Percentiles rank a stretch among this genome's conserved stretches.
These are phyloP conservation scores for Poa annua DNA, from an alignment of 176 grass and related monocot genomes.

Conservation along the genomic window DNA sequence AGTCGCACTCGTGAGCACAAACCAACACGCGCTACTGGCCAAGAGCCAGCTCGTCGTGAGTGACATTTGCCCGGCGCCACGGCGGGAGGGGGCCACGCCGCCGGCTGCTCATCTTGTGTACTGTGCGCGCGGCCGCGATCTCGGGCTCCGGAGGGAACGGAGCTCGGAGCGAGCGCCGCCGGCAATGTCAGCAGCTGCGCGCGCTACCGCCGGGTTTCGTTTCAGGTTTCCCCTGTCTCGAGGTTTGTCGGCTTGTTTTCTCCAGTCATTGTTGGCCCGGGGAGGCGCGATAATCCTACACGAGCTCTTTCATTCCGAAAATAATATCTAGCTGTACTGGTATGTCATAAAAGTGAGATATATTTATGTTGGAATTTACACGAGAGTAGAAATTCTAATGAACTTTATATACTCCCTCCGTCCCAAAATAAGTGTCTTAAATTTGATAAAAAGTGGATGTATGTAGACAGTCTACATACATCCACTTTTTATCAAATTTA, in stretches of 20 bases:
- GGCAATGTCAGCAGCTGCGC: background rate
- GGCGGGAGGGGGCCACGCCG: background rate
- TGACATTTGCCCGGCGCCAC: background rate
- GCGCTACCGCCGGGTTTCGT: background rate
- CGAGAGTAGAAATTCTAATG: too few species aligned
- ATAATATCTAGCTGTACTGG: too few species aligned
- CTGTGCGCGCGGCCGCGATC: background rate
- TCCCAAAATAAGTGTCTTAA: too few species aligned
- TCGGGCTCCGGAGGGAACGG: background rate
- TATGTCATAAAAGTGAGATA: too few species aligned
- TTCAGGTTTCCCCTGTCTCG: background rate
- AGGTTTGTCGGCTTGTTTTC: constrained; percentile 7
- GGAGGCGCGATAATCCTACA: background rate
- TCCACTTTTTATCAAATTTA: too few species aligned
- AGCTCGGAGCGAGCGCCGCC: constrained; percentile 3
- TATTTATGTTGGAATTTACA: too few species aligned
- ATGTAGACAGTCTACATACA: too few species aligned
- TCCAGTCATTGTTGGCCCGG: background rate
- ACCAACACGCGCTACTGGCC: background rate
- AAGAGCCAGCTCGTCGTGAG: background rate
- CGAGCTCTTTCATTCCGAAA: too few species aligned
- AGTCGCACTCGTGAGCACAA: background rate
- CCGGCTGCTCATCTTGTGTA: background rate
- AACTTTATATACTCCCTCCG: too few species aligned
- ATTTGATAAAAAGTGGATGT: too few species aligned